Base-by-base conservation (phyloP, 306 rosid species). In the Cicer cuneatum region DNA sequence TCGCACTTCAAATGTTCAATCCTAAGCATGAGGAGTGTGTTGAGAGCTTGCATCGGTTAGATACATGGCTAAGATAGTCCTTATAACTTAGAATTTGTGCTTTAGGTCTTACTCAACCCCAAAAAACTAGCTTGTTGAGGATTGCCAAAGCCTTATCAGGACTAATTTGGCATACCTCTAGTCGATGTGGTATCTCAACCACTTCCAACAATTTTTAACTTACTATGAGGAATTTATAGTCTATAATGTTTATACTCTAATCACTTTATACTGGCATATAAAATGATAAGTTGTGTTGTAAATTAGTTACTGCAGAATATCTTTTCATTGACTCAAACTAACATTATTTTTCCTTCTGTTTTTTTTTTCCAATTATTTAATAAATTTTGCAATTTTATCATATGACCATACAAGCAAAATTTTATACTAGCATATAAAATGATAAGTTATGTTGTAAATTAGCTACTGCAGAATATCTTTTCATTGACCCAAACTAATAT, bases 321-420 rank as follows among this genome's bases (percentile, higher is more conserved):
- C 33, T 77, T 37, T 52, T 67, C 29, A 7, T 35, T 43, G 51
- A 49, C 58, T 35, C 52, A 64, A 68, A 66, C 39, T 13, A 10
- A 59, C 15, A 45, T 62, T 53, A 18, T 1, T 7, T 49, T 42
- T 21, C 69, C 62, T 21, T 77, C 42, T 35, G 18, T 14, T 14
- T 15, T 56, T 9, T 18, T n/a, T 14, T 15, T 18, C 16, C 9
- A 61, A n/a, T 70, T 58, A 54, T 75, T 69, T 57, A 43, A 61
- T 13, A 33, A 51, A 43, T 52, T 59, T 70, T 74, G 47, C n/a
- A n/a, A 63, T 56, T 54, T 46, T 63, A 67, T 8, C 69, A 10
- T n/a, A n/a, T 53, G 66, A 73, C 72, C 42, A 52, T 76, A 21
- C 41, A 56, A 56, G 70, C 62, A 63, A 74, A 62, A 77, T 57